Evolutionary conservation across 2,329 filamentous ascomycete species (phyloP).

Genomic region (Apiospora aurea): DNA sequence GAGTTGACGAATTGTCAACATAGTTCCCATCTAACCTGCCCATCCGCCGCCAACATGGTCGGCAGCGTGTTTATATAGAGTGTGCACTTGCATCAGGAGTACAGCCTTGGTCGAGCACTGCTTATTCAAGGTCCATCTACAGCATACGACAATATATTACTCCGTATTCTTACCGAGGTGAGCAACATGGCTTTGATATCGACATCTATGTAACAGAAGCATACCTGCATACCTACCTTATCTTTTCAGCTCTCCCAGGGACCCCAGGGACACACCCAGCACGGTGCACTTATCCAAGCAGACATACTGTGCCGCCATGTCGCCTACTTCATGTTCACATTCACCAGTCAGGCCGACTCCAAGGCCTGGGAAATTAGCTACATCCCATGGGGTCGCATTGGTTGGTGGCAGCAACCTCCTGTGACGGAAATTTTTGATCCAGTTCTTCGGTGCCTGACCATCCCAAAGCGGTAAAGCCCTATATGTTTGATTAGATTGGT

Average conservation of each 20-base stretch:
- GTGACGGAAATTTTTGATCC: slow-evolving; percentile 15
- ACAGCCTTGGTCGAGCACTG: not conserved
- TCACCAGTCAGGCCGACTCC: not conserved
- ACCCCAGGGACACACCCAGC: not conserved
- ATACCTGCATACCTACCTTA: too few relatives aligned
- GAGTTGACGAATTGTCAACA: not conserved
- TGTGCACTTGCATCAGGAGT: not conserved
- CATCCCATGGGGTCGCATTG: slow-evolving; percentile 9
- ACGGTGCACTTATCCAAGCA: not conserved
- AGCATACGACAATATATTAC: not conserved
- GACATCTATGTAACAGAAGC: too few relatives aligned
- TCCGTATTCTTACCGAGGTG: not conserved
- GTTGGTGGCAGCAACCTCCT: slow-evolving; percentile 13
- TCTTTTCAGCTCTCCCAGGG: too few relatives aligned
- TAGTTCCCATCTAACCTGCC: not conserved
- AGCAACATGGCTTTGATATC: too few relatives aligned
- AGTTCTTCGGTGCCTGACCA: not conserved
- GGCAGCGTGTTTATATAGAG: not conserved
- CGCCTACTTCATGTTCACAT: not conserved
- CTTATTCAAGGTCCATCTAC: not conserved
- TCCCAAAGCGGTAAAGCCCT: not conserved
- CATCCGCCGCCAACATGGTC: not conserved
- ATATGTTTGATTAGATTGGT: slow-evolving; percentile 12
- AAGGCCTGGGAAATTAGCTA: slow-evolving; percentile 17
- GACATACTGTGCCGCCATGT: not conserved